Conservation (phyloP, 2,329 filamentous ascomycete genomes). For the Teratosphaeriaceae sp. region DNA sequence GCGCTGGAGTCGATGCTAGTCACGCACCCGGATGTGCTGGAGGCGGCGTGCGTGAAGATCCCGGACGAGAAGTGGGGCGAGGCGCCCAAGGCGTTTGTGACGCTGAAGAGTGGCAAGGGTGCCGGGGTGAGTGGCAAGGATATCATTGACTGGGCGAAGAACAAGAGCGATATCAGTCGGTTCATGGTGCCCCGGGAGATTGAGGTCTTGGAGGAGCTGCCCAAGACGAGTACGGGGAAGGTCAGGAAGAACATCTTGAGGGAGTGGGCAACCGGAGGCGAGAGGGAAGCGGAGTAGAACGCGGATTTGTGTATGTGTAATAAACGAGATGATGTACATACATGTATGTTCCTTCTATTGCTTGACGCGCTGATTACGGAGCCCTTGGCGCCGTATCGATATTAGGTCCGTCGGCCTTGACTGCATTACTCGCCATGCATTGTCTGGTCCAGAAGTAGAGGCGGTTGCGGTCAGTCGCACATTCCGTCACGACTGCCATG, state of each 20-base stretch:
- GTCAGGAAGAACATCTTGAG: conserved; percentile 89
- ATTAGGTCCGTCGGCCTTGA: too few relatives aligned
- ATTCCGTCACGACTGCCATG: too few relatives aligned
- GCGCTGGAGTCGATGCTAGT: conserved; percentile 86
- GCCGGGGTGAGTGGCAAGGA: conserved; percentile 52
- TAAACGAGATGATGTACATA: too few relatives aligned
- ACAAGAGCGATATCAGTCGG: conserved; percentile 71
- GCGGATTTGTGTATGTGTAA: too few relatives aligned
- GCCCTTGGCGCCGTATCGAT: too few relatives aligned
- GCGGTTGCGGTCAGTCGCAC: too few relatives aligned
- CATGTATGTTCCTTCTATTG: too few relatives aligned
- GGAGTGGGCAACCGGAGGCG: conserved; percentile 66
- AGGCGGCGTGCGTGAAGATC: conserved; percentile 85
- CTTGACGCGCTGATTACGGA: too few relatives aligned
- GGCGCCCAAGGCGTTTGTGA: conserved; percentile 89
- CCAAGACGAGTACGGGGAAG: conserved; percentile 97
- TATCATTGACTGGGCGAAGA: conserved; percentile 79
- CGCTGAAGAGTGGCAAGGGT: conserved; percentile 60
- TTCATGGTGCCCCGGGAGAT: conserved; percentile 78
- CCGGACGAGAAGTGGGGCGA: conserved; percentile 91
- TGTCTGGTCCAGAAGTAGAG: too few relatives aligned
- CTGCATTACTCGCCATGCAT: too few relatives aligned
- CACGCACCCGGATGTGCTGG: conserved; percentile 80
- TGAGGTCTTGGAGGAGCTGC: conserved; percentile 77
- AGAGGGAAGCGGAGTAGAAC: conserved; percentile 26